phyloP scores from a whole-genome alignment of 2,329 filamentous ascomycete species.

The Ceratocystis variospora region DNA sequence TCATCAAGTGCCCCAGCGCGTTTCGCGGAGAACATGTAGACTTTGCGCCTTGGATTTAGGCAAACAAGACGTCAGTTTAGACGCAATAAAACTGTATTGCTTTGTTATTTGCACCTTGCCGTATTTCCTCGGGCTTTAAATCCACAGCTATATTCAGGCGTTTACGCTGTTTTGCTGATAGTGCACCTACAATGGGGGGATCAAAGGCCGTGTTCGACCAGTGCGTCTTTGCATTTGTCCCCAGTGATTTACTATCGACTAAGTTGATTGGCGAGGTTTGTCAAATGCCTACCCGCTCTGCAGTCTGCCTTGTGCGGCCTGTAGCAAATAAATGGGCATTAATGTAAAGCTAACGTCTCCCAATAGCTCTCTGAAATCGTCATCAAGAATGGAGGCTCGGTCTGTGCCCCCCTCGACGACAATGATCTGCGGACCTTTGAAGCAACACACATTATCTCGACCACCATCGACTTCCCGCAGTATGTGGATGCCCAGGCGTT shows the following conservation, averaged over 20 bases:
- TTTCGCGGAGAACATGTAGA: background rate
- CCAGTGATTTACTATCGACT: conserved; percentile 30
- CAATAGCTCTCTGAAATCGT: conserved; percentile 32
- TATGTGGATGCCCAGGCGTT: conserved; percentile 60
- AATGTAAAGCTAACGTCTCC: background rate
- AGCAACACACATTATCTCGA: conserved; percentile 47
- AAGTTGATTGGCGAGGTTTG: conserved; percentile 32
- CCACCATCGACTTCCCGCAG: conserved; percentile 81
- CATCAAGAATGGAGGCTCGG: conserved; percentile 36
- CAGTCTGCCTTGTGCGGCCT: background rate
- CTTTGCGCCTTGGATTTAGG: background rate
- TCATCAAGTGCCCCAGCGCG: background rate
- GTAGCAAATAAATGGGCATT: background rate
- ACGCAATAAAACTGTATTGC: background rate
- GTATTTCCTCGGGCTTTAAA: background rate
- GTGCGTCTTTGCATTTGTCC: conserved; percentile 35
- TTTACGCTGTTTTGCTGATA: background rate
- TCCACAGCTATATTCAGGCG: background rate
- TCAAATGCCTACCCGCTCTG: background rate
- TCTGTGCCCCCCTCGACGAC: conserved; percentile 35
- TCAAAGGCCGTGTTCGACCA: conserved; percentile 29
- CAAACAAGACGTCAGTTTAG: background rate
- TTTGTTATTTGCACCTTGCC: background rate
- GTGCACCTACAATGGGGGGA: conserved; percentile 8
- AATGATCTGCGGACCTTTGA: conserved; percentile 35